Base-by-base conservation (phyloP, 805 yeast species). In the Nakazawaea ambrosiae region DNA sequence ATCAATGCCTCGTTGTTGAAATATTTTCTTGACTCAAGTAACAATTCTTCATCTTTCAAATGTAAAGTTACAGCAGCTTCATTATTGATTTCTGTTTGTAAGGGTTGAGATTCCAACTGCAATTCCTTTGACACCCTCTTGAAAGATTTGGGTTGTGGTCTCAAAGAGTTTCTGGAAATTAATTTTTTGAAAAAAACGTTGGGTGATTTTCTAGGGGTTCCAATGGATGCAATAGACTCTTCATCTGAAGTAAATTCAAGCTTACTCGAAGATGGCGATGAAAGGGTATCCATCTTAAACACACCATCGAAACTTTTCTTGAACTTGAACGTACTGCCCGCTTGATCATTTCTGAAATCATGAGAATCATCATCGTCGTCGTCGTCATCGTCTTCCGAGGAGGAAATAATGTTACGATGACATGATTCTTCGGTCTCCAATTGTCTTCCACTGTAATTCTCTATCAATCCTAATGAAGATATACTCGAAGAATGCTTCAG, bases 141-240 rank as follows among this genome's bases (percentile, higher is more conserved):
- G 43, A 62, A 57, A 4, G 64, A 55, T 31, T 58, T 57, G 40
- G 55, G 40, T 37, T 58, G 58, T 1, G 65, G 65, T n/a, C 50
- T 48, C 29, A 57, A 33, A 1, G 53, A 50, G 31, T 51, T 48
- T 20, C 53, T 50, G 5, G 56, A 45, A 5, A 51, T 45, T 15
- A 54, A 47, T 36, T 53, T 59, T 28, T 57, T 58, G 44, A 58
- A 58, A 28, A 57, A 49, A 14, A 51, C 37, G 27, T 44, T 46
- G 10, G 54, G 53, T 9, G 45, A 36, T 4, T 28, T 34, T 10
- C 33, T 17, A 5, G 40, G 36, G 8, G 30, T 20, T 20, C 34
- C 11, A 28, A 22, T 11, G n/a, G 31, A 11, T 4, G 27, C 27
- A 19, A 20, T 26, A 16, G 23, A 16, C 26, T 20, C 37, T 6